Conservation (phyloP, 2,329 filamentous ascomycete species). For the Botrytis fabae region DNA sequence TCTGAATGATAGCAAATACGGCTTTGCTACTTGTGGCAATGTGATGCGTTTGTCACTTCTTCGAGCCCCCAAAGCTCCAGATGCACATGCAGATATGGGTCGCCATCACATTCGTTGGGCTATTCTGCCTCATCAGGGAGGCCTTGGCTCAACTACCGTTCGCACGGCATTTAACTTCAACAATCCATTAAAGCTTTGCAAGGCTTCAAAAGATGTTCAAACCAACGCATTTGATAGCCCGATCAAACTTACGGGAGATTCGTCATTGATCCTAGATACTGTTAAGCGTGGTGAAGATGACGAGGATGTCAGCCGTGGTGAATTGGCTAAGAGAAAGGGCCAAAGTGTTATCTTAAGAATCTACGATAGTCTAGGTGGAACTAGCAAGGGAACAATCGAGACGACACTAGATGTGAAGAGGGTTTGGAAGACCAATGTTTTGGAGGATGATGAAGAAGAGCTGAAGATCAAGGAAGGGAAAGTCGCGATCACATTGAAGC, state of each 20-base stretch:
- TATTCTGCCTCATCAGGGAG: conserved; percentile 79
- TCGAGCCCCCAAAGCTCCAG: conserved; percentile 86
- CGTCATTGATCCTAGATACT: conserved; percentile 77
- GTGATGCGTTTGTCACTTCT: conserved; percentile 87
- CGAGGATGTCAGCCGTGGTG: conserved; percentile 66
- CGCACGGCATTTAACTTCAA: conserved; percentile 90
- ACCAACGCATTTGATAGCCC: conserved; percentile 49
- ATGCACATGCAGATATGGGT: conserved; percentile 93
- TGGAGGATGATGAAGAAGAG: conserved; percentile 83
- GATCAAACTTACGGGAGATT: conserved; percentile 65
- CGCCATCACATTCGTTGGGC: conserved; percentile 85
- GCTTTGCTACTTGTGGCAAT: conserved; percentile 86
- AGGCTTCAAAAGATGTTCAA: conserved; percentile 47
- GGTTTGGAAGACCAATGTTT: conserved; percentile 78
- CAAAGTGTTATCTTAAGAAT: conserved; percentile 80
- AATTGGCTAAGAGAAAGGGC: conserved; percentile 65
- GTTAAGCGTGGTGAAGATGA: conserved; percentile 94
- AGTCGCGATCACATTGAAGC: conserved; percentile 65
- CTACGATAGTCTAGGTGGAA: conserved; percentile 87
- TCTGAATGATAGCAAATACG: conserved; percentile 94
- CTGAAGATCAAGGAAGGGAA: conserved; percentile 49
- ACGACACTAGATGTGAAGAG: conserved; percentile 71
- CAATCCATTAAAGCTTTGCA: conserved; percentile 64
- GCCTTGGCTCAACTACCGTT: conserved; percentile 71
- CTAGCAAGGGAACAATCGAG: conserved; percentile 66